A percentile compares a stretch with the other conserved stretches of the same genome.
Conservation (phyloP, 108 stramenopile genomes). For the Discostella stelligeroides region DNA sequence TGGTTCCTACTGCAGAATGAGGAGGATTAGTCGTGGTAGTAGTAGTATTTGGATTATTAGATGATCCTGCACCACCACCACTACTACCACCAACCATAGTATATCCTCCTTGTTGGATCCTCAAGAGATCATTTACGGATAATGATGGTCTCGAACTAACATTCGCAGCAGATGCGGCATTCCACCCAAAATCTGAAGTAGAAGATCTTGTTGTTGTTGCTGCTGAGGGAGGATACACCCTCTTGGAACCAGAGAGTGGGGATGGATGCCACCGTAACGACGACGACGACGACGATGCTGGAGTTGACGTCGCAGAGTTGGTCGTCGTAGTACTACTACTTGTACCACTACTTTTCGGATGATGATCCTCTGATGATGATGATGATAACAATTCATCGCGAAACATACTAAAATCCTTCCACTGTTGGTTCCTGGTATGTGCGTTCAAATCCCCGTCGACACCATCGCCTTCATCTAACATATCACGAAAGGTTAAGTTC, state of each 20-base stretch:
- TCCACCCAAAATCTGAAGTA: neutral
- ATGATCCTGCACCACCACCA: no score
- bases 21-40: no score
- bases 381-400: constrained; percentile 4
- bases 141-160: no score
- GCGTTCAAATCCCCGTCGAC: constrained; percentile 36
- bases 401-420: constrained; percentile 35
- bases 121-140: no score
- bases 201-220: constrained; percentile 26
- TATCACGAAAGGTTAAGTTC: constrained; percentile 38
- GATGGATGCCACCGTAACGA: neutral
- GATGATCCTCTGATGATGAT: constrained; percentile 1
- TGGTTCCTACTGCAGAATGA: constrained; percentile 4
- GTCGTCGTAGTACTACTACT: neutral
- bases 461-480: constrained; percentile 45
- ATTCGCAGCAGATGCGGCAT: no score
- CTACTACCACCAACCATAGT: neutral
- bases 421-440: constrained; percentile 33
- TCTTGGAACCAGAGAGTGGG: neutral
- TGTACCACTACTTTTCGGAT: constrained; percentile 2
- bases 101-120: no score
- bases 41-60: no score
- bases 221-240: constrained; percentile 30
- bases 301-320: neutral
- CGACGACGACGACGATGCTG: neutral